Percentiles rank a stretch among this genome's conserved stretches.
Conservation (phyloP, 2,329 filamentous ascomycete genomes). For the Ophiostoma pallidulum region DNA sequence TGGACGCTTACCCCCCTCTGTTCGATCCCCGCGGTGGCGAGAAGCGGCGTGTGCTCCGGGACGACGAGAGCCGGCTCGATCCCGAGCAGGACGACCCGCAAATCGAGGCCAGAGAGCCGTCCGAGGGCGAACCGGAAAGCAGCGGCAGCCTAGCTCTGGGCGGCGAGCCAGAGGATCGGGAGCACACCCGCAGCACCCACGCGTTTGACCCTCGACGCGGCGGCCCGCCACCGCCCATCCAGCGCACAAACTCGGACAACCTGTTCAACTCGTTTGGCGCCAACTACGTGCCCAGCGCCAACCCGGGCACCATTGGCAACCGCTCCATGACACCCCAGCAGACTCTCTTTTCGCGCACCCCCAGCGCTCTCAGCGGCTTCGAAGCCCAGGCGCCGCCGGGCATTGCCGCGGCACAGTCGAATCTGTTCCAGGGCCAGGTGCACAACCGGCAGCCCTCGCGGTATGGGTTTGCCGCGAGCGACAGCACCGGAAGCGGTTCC, state of each 20-base stretch:
- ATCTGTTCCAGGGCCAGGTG: slow-evolving; percentile 49
- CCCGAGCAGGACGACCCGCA: slow-evolving; percentile 38
- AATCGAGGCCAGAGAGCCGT: slow-evolving; percentile 34
- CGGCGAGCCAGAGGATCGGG: slow-evolving; percentile 81
- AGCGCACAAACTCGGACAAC: slow-evolving; percentile 47
- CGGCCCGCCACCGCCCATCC: slow-evolving; percentile 67
- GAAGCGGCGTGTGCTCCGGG: slow-evolving; percentile 67
- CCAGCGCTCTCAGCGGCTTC: slow-evolving; percentile 51
- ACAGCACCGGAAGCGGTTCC: slow-evolving; percentile 50
- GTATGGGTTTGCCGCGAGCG: slow-evolving; percentile 81
- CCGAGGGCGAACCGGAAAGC: slow-evolving; percentile 70
- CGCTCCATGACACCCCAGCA: slow-evolving; percentile 21
- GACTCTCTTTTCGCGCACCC: slow-evolving; percentile 53
- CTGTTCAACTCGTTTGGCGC: slow-evolving; percentile 45
- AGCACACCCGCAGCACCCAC: slow-evolving; percentile 42
- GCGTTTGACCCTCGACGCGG: slow-evolving; percentile 50
- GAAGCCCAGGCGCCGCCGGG: slow-evolving; percentile 36
- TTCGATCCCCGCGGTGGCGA: slow-evolving; percentile 77
- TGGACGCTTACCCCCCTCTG: slow-evolving; percentile 54
- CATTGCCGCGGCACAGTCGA: slow-evolving; percentile 14
- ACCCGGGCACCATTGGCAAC: slow-evolving; percentile 18
- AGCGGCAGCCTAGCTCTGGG: slow-evolving; percentile 80
- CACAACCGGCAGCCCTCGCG: slow-evolving; percentile 79
- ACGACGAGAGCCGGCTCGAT: slow-evolving; percentile 51
- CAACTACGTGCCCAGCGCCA: slow-evolving; percentile 36